Base-by-base conservation (phyloP, 2,329 filamentous ascomycete genomes). In the Samsoniella hepiali region DNA sequence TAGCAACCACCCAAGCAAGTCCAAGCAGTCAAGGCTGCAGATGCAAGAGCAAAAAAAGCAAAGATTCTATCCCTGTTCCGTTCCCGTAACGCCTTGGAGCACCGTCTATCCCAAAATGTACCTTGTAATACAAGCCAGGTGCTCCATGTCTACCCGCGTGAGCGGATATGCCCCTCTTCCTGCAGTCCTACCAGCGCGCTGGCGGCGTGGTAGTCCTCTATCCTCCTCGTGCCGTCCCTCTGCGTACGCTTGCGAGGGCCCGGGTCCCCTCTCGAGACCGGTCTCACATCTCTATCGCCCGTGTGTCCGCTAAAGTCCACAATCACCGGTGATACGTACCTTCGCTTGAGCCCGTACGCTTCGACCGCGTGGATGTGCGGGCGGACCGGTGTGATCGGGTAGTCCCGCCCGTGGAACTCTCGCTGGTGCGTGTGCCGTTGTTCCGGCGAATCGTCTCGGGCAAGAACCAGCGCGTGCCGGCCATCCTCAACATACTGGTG, bases 111-210 rank as follows among this genome's bases (percentile, higher is more conserved):
- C 45, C 45, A 51, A 22, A 40, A 22, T 32, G 17, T 32, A 51
- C 32, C 50, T 59, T 8, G 22, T 51, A 34, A 29, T 51, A 34
- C 31, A 40, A 61, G 13, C 22, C 27, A 61, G 49, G 8, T 31
- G 36, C 47, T n/a, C 27, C 27, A 42, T 42, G 15, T 36, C 22
- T 45, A 60, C 54, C 57, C 50, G 42, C 58, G 58, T 36, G 58
- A 45, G 38, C 40, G 58, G 49, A 32, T 10, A 38, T 54, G 38
- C 31, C n/a, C n/a, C 6, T 66, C 66, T 31, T 44, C 55, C 3
- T 64, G 63, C 11, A 68, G 32, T 11, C 65, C 65, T 47, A 68
- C 40, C 27, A 68, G 60, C 6, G 57, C 63, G 11, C 36, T 64
- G 0, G 67, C 67, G 10, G 65, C 67, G n/a, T 51, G 63, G 29